Base-by-base conservation (phyloP, 257 asterid genomes). In the Solanum tacnaense region DNA sequence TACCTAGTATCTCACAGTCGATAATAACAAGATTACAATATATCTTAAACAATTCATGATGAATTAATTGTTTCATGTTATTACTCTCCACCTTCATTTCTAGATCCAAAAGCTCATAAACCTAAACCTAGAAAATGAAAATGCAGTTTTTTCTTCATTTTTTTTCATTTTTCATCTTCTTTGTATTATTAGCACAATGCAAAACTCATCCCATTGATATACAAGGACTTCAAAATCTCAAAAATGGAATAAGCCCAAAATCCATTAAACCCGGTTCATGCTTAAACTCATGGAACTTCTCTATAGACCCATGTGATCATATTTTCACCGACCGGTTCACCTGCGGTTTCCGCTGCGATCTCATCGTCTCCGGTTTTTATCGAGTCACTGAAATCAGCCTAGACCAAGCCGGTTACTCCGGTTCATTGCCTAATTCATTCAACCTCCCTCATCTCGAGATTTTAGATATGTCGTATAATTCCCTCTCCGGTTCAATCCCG, bases 241-340 rank as follows among this genome's bases (percentile, higher is more conserved):
- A 84, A 49, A 67, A 58, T n/a, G 83, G 87, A 82, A 18, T 86
- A 18, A 56, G 29, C 32, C 87, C 89, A 36, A 60, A 21, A 3
- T 88, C 89, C 41, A 68, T 90, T 2, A n/a, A 74, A 5, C 52
- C 87, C 16, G 90, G 89, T 82, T 90, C 92, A 75, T 90, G 90
- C 83, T 83, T 88, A 16, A 82, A 79, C 68, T 90, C 90, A 38
- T 90, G 92, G 89, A 79, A 86, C 39, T 90, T 90, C 88, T 9
- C 87, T 18, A 20, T 88, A 46, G 90, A 90, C 75, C 90, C 92
- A 5, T 90, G 89, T 87, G 89, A 88, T 58, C 10, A 32, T 21
- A 56, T 88, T 44, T 86, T 72, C 88, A 27, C 84, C 52, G 84
- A 46, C 71, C 32, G 31, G 36, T 72, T 86, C 70, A 39, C 52